Evolutionary conservation across 352 stramenopile species (phyloP).

Genomic region (Globisporangium paroecandrum): DNA sequence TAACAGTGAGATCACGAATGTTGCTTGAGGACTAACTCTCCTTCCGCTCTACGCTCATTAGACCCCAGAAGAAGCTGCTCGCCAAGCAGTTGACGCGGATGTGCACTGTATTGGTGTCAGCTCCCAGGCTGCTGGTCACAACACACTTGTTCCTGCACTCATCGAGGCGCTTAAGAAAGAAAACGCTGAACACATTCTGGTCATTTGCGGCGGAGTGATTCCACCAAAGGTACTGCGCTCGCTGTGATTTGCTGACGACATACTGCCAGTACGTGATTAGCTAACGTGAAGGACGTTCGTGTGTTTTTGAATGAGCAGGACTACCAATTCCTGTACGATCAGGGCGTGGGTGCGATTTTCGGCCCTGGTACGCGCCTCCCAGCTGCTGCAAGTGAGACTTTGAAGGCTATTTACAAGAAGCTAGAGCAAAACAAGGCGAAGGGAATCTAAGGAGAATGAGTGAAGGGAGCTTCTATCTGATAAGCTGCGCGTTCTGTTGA

Average conservation of each 20-base stretch:
- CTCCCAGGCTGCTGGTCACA: conserved; percentile 93
- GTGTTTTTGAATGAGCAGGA: conserved; percentile 51
- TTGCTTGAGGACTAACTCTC: neutral
- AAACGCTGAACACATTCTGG: conserved; percentile 91
- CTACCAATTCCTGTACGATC: conserved; percentile 94
- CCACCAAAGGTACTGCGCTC: conserved; percentile 56
- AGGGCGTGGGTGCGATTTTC: conserved; percentile 92
- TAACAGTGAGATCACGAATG: neutral
- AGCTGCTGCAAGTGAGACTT: conserved; percentile 57
- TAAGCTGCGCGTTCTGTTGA: conserved; percentile 1
- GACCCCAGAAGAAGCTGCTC: conserved; percentile 54
- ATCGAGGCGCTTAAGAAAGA: conserved; percentile 90
- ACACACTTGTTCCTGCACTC: conserved; percentile 92
- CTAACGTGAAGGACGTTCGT: neutral
- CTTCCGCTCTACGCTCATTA: conserved; percentile 11
- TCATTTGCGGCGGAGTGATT: conserved; percentile 96
- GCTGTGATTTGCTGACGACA: neutral
- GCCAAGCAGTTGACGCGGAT: conserved; percentile 92
- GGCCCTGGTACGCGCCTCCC: conserved; percentile 93
- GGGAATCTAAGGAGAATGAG: conserved; percentile 22
- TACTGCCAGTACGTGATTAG: neutral
- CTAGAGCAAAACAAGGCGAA: conserved; percentile 38
- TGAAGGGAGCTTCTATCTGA: neutral
- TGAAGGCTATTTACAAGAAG: conserved; percentile 58
- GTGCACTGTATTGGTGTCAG: conserved; percentile 92